Base-by-base conservation (phyloP, 768 basidiomycete species). In the Leccinum uliginosum region DNA sequence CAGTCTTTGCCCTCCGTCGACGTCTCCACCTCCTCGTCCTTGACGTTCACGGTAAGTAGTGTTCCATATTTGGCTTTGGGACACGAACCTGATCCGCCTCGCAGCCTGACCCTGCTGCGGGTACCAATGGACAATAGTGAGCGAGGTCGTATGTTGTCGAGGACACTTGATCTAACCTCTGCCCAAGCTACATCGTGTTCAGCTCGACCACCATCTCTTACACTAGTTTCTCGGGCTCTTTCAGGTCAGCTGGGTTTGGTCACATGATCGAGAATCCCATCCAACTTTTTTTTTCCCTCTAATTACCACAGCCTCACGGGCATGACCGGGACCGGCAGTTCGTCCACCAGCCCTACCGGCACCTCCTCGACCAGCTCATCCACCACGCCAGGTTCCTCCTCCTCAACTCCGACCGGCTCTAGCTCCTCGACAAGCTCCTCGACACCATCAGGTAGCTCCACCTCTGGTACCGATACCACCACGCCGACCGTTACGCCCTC, bases 171-270 rank as follows among this genome's bases (percentile, higher is more conserved):
- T 11, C 53, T 59, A 5, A 64, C 56, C 48, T 30, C 19, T 29
- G 5, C 29, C 6, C 48, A 24, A 90, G 87, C 61, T 89, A 88
- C 68, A 66, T 90, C 59, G 78, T 78, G 58, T 83, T 90, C 63
- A 77, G 69, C 26, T 80, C 78, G 3, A 74, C 63, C 23, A 32
- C 71, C 58, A 27, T 51, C 45, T 57, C 62, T 1, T 82, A 81
- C 54, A 56, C 56, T 0, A 73, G 68, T 24, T 86, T 72, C 65
- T 87, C 87, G 0, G 76, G 80, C 0, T 75, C 73, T 58, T 89
- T 90, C 73, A 65, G 67, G 86, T 85, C 59, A 50, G 81, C 72
- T 2, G 10, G 7, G 4, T 27, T 49, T 32, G 21, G 15, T 45
- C 11, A 34, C 34, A 17, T 23, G 10, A 35, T 12, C 43, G 21